Evolutionary conservation across 2,329 filamentous ascomycete genomes (phyloP).

Genomic region (Scortechinia acanthostroma): DNA sequence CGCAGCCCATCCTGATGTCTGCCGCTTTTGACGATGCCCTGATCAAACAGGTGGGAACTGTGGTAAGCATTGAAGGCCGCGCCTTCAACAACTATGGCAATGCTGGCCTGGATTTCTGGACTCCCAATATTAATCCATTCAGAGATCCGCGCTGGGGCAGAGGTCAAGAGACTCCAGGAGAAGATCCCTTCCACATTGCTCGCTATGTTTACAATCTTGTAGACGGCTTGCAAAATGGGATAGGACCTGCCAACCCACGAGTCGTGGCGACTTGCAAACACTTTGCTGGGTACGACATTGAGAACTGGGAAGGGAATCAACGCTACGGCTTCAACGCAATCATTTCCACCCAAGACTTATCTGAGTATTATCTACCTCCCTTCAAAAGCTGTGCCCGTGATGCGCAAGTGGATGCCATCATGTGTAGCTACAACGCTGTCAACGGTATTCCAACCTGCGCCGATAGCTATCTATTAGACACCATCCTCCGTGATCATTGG

Average conservation of each 20-base stretch:
- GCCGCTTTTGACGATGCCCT: slow-evolving; percentile 21
- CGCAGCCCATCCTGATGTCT: slow-evolving; percentile 17
- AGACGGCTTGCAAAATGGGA: slow-evolving; percentile 39
- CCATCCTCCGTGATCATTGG: slow-evolving; percentile 59
- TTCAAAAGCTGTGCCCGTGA: slow-evolving; percentile 58
- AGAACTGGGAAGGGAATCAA: slow-evolving; percentile 30
- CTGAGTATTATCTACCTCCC: slow-evolving; percentile 61
- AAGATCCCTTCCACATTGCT: slow-evolving; percentile 40
- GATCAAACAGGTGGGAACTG: slow-evolving; percentile 26
- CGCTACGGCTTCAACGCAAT: slow-evolving; percentile 46
- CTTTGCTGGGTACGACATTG: slow-evolving; percentile 48
- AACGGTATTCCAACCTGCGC: slow-evolving; percentile 63
- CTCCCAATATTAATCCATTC: slow-evolving; percentile 17
- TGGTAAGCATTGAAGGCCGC: slow-evolving; percentile 25
- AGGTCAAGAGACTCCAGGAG: slow-evolving; percentile 51
- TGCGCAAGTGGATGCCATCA: slow-evolving; percentile 46
- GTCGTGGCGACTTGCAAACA: slow-evolving; percentile 52
- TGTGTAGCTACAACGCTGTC: slow-evolving; percentile 58
- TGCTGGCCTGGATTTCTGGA: slow-evolving; percentile 16
- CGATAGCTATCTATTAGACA: slow-evolving; percentile 52
- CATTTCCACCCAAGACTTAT: slow-evolving; percentile 52
- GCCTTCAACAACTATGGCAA: slow-evolving; percentile 18
- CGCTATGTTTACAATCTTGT: slow-evolving; percentile 43
- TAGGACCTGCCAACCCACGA: slow-evolving; percentile 26
- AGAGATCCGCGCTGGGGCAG: slow-evolving; percentile 43